These are phyloP conservation scores for Ceratocystis destructans DNA, from an alignment of 2,329 filamentous ascomycete species.

Conservation along the genomic window DNA sequence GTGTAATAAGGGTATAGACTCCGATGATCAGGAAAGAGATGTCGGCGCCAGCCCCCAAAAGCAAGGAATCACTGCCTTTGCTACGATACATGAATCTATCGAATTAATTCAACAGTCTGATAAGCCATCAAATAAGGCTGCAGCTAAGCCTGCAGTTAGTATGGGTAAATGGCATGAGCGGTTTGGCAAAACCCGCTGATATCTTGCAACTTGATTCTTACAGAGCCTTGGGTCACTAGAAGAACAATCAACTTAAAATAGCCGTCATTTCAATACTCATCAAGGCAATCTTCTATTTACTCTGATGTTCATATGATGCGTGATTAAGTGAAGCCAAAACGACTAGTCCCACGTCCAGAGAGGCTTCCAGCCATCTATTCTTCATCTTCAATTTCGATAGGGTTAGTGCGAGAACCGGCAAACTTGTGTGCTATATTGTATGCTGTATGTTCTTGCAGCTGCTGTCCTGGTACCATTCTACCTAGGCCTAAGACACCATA, in stretches of 20 bases:
- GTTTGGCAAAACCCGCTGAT: constrained; percentile 36
- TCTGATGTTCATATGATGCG: not conserved
- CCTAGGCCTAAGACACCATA: not conserved
- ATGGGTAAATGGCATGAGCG: constrained; percentile 48
- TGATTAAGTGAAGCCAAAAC: not conserved
- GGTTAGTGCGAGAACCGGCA: not conserved
- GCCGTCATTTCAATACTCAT: not conserved
- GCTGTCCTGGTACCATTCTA: not conserved
- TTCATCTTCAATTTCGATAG: not conserved
- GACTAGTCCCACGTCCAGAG: not conserved
- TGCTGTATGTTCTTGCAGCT: not conserved
- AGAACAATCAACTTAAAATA: not conserved
- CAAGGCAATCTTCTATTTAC: not conserved
- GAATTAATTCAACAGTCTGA: constrained; percentile 39
- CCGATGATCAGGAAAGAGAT: not conserved
- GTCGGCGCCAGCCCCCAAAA: not conserved
- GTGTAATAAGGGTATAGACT: not conserved
- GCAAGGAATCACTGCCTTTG: constrained; percentile 28
- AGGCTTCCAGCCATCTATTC: not conserved
- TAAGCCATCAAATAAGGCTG: constrained; percentile 20
- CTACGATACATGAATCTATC: constrained; percentile 48
- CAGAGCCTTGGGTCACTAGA: not conserved
- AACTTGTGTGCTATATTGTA: not conserved
- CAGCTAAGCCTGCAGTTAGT: constrained; percentile 23
- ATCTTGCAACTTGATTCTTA: not conserved